Base-by-base conservation (phyloP, 2,329 filamentous ascomycete species). In the Ceratocystis papillata region DNA sequence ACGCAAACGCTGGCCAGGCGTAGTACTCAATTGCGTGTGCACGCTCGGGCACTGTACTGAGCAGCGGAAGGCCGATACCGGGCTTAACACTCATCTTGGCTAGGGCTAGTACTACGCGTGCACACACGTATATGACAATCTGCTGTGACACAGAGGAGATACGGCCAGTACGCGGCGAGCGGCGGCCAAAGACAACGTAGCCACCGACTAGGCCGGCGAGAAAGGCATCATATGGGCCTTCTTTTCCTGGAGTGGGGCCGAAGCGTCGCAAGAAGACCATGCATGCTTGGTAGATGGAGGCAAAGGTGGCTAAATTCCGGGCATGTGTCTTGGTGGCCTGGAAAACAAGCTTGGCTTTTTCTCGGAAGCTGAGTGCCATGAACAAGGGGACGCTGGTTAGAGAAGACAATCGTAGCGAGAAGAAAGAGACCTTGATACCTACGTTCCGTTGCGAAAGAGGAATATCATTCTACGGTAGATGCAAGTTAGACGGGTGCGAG, bases 41-140 rank as follows among this genome's bases (percentile, higher is more conserved):
- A 73, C 74, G 74, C 75, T 79, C 72, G 78, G 70, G 69, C 75
- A 70, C 74, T 69, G 79, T 86, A 63, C 30, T 46, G 12, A 84
- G 73, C 37, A 76, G 48, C 45, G 81, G 77, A 67, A 86, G 72
- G 65, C 81, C 81, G 67, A 73, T 72, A 55, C 79, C 79, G 1
- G 83, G 83, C 75, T 90, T 87, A 69, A 97, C 85, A 66, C 89
- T 84, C 67, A 97, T 79, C 73, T 90, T 90, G 41, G 92, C 94
- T 28, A 95, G 78, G 7, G 89, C 90, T 44, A 99, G 83, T 68
- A 88, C 82, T 17, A 96, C 94, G 70, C 94, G 86, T 61, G 94
- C 94, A 74, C 96, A 96, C 69, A 99, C 89, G 79, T 99, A 99
- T 72, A 97, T 89, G 75, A 96, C 91, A 74, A 99, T 99, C 80